Evolutionary conservation across 176 grass and related monocot species (phyloP).

Genomic region (Poa pratensis): DNA sequence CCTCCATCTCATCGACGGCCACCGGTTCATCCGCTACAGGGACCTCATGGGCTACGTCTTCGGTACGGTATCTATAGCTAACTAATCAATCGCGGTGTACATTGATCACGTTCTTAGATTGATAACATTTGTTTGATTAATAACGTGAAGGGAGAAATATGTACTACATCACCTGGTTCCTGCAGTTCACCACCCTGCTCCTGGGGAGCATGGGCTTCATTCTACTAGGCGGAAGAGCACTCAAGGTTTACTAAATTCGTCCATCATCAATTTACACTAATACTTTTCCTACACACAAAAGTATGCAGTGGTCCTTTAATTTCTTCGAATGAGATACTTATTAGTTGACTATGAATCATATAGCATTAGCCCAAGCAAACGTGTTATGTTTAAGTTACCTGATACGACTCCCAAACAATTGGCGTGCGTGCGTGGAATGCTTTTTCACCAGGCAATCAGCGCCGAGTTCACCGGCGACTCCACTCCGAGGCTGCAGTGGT

Average conservation of each 20-base stretch:
- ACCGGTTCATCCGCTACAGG: conserved; percentile 80
- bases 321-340: background rate
- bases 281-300: no score
- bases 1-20: conserved; percentile 66
- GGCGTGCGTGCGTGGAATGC: background rate
- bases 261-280: background rate
- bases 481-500: conserved; percentile 66
- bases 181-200: conserved; percentile 78
- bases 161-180: conserved; percentile 81
- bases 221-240: conserved; percentile 73
- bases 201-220: conserved; percentile 87
- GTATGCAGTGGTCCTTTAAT: no score
- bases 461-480: conserved; percentile 57
- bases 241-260: conserved; percentile 42
- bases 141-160: conserved; percentile 56
- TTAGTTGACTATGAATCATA: conserved; percentile 6
- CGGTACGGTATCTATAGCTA: conserved; percentile 35
- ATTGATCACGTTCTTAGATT: background rate
- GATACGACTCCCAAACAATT: no score
- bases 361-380: background rate
- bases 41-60: conserved; percentile 89
- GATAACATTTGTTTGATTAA: background rate
- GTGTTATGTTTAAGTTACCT: background rate
- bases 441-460: conserved; percentile 61
- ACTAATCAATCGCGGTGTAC: background rate